These are phyloP conservation scores for Caryopteris hybrid DNA, from an alignment of 305 asterid genomes.

Conservation along the genomic window DNA sequence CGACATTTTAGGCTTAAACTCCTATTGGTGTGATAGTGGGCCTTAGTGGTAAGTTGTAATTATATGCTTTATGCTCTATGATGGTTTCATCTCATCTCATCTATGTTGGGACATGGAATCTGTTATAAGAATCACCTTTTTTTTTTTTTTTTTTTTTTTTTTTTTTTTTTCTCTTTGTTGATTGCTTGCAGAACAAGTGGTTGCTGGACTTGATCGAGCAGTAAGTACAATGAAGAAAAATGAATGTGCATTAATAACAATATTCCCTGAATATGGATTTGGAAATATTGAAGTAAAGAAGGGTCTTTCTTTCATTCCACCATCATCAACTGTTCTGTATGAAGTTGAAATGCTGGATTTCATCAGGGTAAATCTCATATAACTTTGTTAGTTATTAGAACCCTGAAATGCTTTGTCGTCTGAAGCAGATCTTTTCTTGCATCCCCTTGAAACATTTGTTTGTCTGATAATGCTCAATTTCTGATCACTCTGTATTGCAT, in stretches of 20 bases:
- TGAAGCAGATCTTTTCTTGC: neutral
- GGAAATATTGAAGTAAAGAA: constrained; percentile 47
- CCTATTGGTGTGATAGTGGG: neutral
- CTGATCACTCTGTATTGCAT: too few species aligned
- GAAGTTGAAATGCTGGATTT: constrained; percentile 80
- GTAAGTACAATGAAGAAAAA: constrained; percentile 64
- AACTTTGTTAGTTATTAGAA: neutral
- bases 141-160: too few species aligned
- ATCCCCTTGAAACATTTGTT: neutral
- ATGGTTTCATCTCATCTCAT: neutral
- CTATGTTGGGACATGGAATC: neutral
- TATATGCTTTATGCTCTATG: neutral
- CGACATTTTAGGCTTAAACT: neutral
- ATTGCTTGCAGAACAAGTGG: constrained; percentile 50
- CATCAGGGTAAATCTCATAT: constrained; percentile 40
- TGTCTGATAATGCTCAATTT: neutral
- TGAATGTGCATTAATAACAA: constrained; percentile 50
- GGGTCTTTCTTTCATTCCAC: constrained; percentile 49
- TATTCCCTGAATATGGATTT: constrained; percentile 59
- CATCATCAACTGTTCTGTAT: constrained; percentile 51
- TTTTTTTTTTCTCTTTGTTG: too few species aligned
- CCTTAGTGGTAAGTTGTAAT: neutral
- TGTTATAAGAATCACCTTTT: too few species aligned
- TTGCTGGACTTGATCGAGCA: constrained; percentile 65
- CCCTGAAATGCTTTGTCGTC: neutral